These are phyloP conservation scores for Annona squamosa DNA, from an alignment of 164 flowering plant species.

Conservation along the genomic window DNA sequence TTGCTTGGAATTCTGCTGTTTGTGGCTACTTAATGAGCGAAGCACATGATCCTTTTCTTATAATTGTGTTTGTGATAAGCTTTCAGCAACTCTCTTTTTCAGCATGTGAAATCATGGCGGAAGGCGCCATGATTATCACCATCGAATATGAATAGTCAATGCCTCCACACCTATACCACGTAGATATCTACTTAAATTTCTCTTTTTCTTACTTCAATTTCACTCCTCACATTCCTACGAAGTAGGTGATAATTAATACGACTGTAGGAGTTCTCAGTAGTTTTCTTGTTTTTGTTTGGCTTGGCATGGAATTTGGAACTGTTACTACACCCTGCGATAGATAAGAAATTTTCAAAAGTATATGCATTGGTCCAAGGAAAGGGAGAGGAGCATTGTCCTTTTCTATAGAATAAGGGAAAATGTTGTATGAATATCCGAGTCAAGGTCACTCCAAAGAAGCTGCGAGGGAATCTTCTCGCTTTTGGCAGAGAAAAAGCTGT, in stretches of 20 bases:
- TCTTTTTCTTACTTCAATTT: neutral
- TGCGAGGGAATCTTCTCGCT: slow-evolving; percentile 1
- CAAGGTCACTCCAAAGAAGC: slow-evolving; percentile 3
- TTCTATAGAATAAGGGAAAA: neutral
- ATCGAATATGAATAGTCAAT: neutral
- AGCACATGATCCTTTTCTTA: neutral
- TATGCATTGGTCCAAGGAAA: neutral
- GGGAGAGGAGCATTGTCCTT: neutral
- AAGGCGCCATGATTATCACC: neutral
- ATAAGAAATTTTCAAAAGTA: neutral
- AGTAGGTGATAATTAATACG: neutral
- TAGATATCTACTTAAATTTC: neutral
- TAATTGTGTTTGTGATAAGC: neutral
- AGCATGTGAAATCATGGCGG: slow-evolving; percentile 5
- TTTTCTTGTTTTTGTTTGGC: neutral
- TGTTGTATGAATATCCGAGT: neutral
- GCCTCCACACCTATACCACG: neutral
- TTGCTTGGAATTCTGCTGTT: neutral
- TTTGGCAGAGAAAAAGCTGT: neutral
- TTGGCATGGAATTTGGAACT: neutral
- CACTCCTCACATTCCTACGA: neutral
- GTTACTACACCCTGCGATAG: neutral
- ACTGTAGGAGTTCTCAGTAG: neutral
- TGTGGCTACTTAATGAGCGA: neutral
- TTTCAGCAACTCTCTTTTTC: neutral